Conservation (phyloP, 2,329 filamentous ascomycete species). For the Kalmusia sp. region DNA sequence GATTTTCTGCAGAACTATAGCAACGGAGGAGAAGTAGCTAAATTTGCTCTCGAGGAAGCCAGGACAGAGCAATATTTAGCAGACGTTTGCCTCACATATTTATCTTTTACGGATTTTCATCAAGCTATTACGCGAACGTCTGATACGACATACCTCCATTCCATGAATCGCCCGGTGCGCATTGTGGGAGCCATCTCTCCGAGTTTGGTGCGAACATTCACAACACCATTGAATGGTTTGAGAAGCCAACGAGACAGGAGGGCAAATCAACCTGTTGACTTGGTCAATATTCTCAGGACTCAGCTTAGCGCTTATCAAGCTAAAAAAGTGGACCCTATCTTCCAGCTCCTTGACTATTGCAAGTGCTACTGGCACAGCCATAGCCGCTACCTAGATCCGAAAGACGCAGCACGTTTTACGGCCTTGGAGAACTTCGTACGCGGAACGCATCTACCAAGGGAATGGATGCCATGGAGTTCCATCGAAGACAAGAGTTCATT, state of each 20-base stretch:
- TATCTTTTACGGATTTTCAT: slow-evolving; percentile 26
- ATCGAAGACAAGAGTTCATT: slow-evolving; percentile 14
- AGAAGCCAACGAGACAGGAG: slow-evolving; percentile 15
- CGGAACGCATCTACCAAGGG: slow-evolving; percentile 16
- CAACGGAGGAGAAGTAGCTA: slow-evolving; percentile 3
- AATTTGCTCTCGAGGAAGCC: slow-evolving; percentile 16
- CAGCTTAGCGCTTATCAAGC: slow-evolving; percentile 19
- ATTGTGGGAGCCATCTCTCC: slow-evolving; percentile 10
- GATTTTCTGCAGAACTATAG: slow-evolving; percentile 17
- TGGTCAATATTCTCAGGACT: slow-evolving; percentile 18
- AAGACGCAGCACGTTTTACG: slow-evolving; percentile 13
- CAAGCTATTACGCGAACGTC: slow-evolving; percentile 21
- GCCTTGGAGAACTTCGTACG: slow-evolving; percentile 17
- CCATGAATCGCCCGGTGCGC: slow-evolving; percentile 9
- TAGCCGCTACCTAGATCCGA: slow-evolving; percentile 15
- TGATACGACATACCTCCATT: slow-evolving; percentile 19
- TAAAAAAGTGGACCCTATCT: slow-evolving; percentile 16
- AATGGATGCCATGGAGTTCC: slow-evolving; percentile 25
- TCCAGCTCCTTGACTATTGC: slow-evolving; percentile 23
- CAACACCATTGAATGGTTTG: slow-evolving; percentile 8
- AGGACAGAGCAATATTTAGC: slow-evolving; percentile 22
- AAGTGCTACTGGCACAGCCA: slow-evolving; percentile 23
- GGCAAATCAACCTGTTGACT: slow-evolving; percentile 15
- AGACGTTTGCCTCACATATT: slow-evolving; percentile 24
- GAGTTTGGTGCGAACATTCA: slow-evolving; percentile 12